Evolutionary conservation across 1,284 basidiomycete genomes (phyloP).

Genomic region (Nidula niveotomentosa): DNA sequence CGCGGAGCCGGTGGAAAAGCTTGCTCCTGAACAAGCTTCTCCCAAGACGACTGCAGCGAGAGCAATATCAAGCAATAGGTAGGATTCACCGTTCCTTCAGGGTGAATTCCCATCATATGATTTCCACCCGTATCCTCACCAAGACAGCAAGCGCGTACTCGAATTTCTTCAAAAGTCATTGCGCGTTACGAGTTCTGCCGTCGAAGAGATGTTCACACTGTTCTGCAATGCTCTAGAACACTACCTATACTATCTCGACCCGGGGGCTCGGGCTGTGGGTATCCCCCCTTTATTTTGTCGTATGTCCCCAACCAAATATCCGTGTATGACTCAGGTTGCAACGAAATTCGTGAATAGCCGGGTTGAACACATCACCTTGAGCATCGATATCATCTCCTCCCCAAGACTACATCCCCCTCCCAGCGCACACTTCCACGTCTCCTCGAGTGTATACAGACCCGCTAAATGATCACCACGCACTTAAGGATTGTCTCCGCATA

Average conservation of each 20-base stretch:
- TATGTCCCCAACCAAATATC: no score
- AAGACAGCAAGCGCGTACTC: slow-evolving; percentile 92
- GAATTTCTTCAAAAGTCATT: slow-evolving; percentile 95
- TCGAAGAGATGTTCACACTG: slow-evolving; percentile 92
- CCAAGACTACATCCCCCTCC: no score
- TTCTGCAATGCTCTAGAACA: slow-evolving; percentile 94
- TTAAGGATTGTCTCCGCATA: no score
- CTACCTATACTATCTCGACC: slow-evolving; percentile 93
- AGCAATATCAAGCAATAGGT: slow-evolving; percentile 58
- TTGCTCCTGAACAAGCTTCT: slow-evolving; percentile 21
- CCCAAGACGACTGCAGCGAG: slow-evolving; percentile 44
- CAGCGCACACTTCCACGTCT: no score
- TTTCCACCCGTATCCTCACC: slow-evolving; percentile 69
- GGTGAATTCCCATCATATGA: slow-evolving; percentile 2
- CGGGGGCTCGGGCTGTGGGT: slow-evolving; percentile 83
- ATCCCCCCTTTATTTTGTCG: not conserved
- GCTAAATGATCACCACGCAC: no score
- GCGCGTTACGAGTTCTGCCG: slow-evolving; percentile 90
- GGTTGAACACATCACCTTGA: slow-evolving; percentile 89
- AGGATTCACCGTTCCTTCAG: not conserved
- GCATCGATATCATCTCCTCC: slow-evolving; percentile 84
- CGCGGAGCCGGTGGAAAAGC: slow-evolving; percentile 26
- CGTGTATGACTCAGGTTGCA: slow-evolving; percentile 57
- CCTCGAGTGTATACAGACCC: no score
- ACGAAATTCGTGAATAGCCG: slow-evolving; percentile 94